phyloP scores from a whole-genome alignment of 2,329 filamentous ascomycete genomes.

The Aspergillus awamori region DNA sequence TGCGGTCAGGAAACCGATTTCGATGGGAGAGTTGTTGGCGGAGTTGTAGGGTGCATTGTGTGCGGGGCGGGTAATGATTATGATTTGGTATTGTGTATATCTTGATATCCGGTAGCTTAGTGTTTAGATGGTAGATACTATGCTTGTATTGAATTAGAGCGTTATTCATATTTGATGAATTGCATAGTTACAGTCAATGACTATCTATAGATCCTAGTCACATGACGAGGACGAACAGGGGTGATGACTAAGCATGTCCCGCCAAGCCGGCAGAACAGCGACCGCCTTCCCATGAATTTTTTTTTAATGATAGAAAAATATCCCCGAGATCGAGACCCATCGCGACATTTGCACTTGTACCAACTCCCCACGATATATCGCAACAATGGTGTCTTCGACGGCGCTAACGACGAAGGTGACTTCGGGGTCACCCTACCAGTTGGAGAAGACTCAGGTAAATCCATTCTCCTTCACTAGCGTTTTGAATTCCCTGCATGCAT shows the following conservation, averaged over 20 bases:
- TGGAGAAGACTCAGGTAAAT: slow-evolving; percentile 51
- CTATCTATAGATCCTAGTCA: too few relatives aligned
- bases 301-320: slow-evolving; percentile 26
- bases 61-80: background rate
- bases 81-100: background rate
- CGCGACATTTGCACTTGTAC: slow-evolving; percentile 30
- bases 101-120: background rate
- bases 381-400: slow-evolving; percentile 46
- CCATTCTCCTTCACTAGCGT: background rate
- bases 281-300: slow-evolving; percentile 45
- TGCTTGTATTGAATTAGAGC: too few relatives aligned
- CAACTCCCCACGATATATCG: slow-evolving; percentile 21
- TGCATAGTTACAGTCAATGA: too few relatives aligned
- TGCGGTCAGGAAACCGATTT: slow-evolving; percentile 85
- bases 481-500: too few relatives aligned
- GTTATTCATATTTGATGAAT: too few relatives aligned
- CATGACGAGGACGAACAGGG: too few relatives aligned
- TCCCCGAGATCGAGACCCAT: slow-evolving; percentile 16
- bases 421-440: slow-evolving; percentile 51
- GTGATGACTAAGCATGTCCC: background rate
- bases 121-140: too few relatives aligned
- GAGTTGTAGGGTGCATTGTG: slow-evolving; percentile 33
- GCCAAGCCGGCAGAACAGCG: slow-evolving; percentile 36
- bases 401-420: slow-evolving; percentile 45
- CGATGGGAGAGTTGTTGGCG: slow-evolving; percentile 73